Conservation (phyloP, 1,284 basidiomycete genomes). For the Porogramme epimiltina region DNA sequence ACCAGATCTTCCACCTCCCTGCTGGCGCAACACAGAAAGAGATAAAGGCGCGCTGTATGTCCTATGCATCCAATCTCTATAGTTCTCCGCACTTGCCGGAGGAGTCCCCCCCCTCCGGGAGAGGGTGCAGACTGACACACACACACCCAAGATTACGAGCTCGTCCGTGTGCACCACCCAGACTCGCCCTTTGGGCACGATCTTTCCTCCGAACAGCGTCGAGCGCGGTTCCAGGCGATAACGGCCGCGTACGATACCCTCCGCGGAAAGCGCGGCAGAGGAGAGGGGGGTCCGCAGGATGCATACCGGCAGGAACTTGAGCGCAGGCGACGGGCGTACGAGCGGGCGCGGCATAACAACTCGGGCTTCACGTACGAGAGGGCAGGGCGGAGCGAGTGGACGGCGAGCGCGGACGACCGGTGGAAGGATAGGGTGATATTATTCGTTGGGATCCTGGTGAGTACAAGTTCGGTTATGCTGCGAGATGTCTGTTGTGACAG, state of each 20-base stretch:
- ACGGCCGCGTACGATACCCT: constrained; percentile 50
- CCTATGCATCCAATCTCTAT: neutral
- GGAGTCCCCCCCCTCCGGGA: neutral
- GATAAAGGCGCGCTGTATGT: constrained; percentile 54
- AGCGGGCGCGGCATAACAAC: constrained; percentile 5
- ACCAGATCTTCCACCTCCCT: constrained; percentile 57
- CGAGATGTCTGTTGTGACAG: constrained; percentile 9
- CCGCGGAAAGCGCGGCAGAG: constrained; percentile 24
- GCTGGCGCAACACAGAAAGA: constrained; percentile 42
- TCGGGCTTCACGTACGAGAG: constrained; percentile 4
- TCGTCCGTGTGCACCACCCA: constrained; percentile 55
- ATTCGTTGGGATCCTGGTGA: constrained; percentile 39
- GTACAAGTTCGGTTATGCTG: constrained; percentile 15
- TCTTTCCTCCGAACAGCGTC: constrained; percentile 38
- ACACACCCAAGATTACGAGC: constrained; percentile 47
- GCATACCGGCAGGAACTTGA: constrained; percentile 41
- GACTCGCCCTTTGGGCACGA: constrained; percentile 39
- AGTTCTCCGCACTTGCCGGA: no score
- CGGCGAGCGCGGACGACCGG: constrained; percentile 31
- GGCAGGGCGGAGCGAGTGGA: constrained; percentile 12
- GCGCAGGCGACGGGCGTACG: constrained; percentile 34
- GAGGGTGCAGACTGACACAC: neutral
- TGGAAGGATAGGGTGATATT: constrained; percentile 46
- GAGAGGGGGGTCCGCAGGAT: constrained; percentile 21
- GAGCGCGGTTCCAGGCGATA: constrained; percentile 50